Percentiles rank a stretch among this genome's conserved stretches.
These are phyloP conservation scores for Glonium stellatum DNA, from an alignment of 495 filamentous ascomycete genomes.

Conservation along the genomic window DNA sequence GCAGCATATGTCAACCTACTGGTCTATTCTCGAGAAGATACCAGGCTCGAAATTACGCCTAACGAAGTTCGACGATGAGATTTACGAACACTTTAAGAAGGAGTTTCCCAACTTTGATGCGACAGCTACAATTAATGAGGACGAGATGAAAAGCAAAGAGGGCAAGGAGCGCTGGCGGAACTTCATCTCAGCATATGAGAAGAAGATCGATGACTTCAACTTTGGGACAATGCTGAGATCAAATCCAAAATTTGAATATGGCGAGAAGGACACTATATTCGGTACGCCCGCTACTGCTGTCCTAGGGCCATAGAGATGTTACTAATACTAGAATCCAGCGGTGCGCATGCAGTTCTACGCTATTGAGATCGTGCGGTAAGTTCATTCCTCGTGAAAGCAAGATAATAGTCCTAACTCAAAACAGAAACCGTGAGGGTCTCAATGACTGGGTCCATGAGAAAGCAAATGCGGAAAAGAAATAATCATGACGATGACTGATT, in stretches of 20 bases:
- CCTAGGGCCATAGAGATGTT: background rate
- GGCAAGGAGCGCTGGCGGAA: conserved; percentile 95
- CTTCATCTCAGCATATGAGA: conserved; percentile 90
- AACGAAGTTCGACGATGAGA: conserved; percentile 91
- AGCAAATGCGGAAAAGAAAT: conserved; percentile 43
- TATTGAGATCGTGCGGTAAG: conserved; percentile 81
- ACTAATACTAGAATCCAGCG: conserved; percentile 35
- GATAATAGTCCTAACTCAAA: conserved; percentile 3
- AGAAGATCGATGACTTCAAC: conserved; percentile 90
- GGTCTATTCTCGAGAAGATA: conserved; percentile 85
- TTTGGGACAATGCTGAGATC: conserved; percentile 87
- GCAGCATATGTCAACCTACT: conserved; percentile 93
- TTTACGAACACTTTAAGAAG: conserved; percentile 74
- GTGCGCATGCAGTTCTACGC: conserved; percentile 99
- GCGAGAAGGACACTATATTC: conserved; percentile 86
- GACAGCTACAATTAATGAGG: conserved; percentile 70
- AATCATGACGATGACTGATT: background rate
- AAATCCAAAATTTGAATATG: conserved; percentile 76
- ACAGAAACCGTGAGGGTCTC: conserved; percentile 73
- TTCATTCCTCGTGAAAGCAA: background rate
- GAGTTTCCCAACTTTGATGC: conserved; percentile 93
- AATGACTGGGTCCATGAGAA: conserved; percentile 97
- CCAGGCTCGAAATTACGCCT: conserved; percentile 78
- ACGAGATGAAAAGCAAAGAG: conserved; percentile 92
- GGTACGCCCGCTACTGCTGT: conserved; percentile 39